Evolutionary conservation across 2,329 filamentous ascomycete species (phyloP).

Genomic region (Talaromyces sp.): DNA sequence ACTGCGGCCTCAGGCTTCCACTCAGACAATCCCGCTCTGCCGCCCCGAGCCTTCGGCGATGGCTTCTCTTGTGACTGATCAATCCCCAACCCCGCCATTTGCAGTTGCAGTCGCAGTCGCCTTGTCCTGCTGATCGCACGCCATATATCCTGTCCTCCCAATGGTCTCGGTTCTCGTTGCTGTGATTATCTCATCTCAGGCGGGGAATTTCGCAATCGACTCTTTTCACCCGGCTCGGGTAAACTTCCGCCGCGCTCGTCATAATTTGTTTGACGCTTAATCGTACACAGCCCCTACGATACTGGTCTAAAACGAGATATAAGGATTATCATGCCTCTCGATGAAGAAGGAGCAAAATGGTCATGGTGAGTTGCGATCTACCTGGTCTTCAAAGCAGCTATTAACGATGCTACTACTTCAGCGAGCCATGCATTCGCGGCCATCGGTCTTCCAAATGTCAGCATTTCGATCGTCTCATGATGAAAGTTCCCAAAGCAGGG

Average conservation of each 20-base stretch:
- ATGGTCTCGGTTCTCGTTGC: neutral
- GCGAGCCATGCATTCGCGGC: slow-evolving; percentile 45
- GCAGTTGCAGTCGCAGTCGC: neutral
- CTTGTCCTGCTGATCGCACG: neutral
- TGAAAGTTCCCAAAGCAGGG: slow-evolving; percentile 46
- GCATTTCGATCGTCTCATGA: slow-evolving; percentile 45
- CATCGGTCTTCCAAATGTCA: slow-evolving; percentile 47
- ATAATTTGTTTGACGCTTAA: neutral
- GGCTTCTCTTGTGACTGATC: neutral
- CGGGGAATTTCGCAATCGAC: neutral
- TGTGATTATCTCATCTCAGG: neutral
- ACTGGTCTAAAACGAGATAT: neutral
- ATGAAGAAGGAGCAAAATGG: slow-evolving; percentile 42
- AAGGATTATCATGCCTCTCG: slow-evolving; percentile 34
- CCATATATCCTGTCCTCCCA: neutral
- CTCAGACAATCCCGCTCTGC: neutral
- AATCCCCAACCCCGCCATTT: neutral
- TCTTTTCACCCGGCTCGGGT: neutral
- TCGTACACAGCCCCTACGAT: neutral
- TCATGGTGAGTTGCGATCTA: slow-evolving; percentile 32
- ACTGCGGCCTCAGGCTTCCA: neutral
- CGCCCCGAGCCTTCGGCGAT: neutral
- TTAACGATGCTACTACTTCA: slow-evolving; percentile 13
- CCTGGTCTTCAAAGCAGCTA: neutral
- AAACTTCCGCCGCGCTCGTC: neutral